Evolutionary conservation across 352 stramenopile species (phyloP), one percentile per base, ranked within the genome.

Genomic region (Phytophthora pseudosyringae): DNA sequence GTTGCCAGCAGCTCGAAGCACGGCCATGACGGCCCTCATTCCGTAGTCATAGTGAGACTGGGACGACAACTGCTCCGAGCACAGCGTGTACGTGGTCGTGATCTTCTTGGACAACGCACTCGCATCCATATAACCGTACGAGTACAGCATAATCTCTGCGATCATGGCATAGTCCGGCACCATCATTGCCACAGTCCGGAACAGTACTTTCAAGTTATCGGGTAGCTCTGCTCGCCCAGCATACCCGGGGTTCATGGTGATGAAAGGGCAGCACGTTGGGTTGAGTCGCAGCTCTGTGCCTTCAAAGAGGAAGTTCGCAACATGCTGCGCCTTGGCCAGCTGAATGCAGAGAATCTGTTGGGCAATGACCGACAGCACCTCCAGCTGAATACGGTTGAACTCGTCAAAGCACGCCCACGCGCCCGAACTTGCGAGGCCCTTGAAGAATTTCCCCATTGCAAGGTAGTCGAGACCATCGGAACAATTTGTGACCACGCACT

Each of bases 11-110:
- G 94, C 94, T 45, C 97, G 87, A 38, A 98, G 80, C 21, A 98
- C 95, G 13, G 94, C 95, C 78, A 98, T 97, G 12, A 98, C 93
- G 4, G 95, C 95, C 31, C 95, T 77, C 90, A 98, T 98, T 25
- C 95, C 94, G 72, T 98, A 98, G 64, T 98, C 95, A 60, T 98
- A 98, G 59, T 98, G 95, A 46, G 92, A 97, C 58, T 98, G 95
- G 15, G 87, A 97, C 8, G 89, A 97, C 3, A 98, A 73, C 62
- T 98, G 95, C 62, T 98, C 93, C 1, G 90, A 98, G 67, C 91
- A 98, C 13, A 99, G 69, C 35, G 95, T 97, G 64, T 98, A 97
- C 9, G 93, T 95, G 1, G 92, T 96, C 21, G 97, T 97, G 60
- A 98, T 96, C 68, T 98, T 98, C 71, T 97, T 95, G 16, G 93